These are phyloP conservation scores for Kwoniella newhampshirensis DNA, from an alignment of 768 basidiomycete species.

Conservation along the genomic window DNA sequence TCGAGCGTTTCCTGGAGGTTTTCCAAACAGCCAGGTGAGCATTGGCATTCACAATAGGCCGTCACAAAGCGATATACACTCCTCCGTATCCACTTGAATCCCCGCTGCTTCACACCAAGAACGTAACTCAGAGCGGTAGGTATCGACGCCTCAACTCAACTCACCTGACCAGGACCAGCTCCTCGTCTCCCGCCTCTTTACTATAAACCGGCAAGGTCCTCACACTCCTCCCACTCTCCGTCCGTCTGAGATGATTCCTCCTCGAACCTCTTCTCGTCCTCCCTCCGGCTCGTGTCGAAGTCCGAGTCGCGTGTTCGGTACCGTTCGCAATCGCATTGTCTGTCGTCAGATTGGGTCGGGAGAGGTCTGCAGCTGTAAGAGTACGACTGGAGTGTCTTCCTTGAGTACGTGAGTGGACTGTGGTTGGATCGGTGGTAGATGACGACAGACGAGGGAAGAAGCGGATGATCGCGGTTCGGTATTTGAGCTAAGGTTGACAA, in stretches of 20 bases:
- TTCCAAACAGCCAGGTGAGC: no score
- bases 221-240: slow-evolving; percentile 40
- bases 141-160: no score
- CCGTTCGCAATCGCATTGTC: not conserved
- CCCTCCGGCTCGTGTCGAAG: not conserved
- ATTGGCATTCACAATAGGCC: no score
- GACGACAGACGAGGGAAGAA: slow-evolving; percentile 5
- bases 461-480: slow-evolving; percentile 3
- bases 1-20: no score
- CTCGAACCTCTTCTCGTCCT: slow-evolving; percentile 7
- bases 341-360: not conserved
- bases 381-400: slow-evolving; percentile 6
- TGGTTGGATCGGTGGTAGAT: not conserved
- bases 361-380: slow-evolving; percentile 28
- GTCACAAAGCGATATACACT: no score
- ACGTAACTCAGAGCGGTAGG: no score
- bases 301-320: not conserved
- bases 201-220: slow-evolving; percentile 43
- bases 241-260: slow-evolving; percentile 28
- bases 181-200: slow-evolving; percentile 47
- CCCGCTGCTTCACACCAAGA: no score
- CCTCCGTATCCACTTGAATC: not conserved
- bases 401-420: not conserved
- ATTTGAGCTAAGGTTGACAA: not conserved
- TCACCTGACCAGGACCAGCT: slow-evolving; percentile 43